Evolutionary conservation across 2,329 filamentous ascomycete genomes (phyloP), one percentile per base, ranked within the genome.

Genomic region (Alternaria atra): DNA sequence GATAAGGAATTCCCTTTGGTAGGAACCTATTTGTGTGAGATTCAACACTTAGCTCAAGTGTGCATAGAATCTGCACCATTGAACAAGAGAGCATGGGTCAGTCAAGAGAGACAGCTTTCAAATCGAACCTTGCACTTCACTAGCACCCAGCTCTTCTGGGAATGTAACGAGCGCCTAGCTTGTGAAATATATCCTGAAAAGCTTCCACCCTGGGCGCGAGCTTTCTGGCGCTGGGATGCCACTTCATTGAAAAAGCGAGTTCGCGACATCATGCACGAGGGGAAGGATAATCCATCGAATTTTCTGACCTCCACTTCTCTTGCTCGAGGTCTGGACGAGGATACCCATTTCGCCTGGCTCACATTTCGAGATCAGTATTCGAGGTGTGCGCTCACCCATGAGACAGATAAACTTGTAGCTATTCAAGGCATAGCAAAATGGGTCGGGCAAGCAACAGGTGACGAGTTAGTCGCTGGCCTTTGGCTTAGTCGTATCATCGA

Each of bases 1-100:
- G 4, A 3, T 3, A 6, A 4, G 3, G 39, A n/a, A n/a, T 42
- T 42, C 12, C 5, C 9, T 9, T n/a, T 42, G 6, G 12, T 3
- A 13, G 17, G 27, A 9, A 2, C 3, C 2, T 43, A 53, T 15
- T 5, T 32, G 1, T 53, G 27, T 17, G 51, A 34, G 4, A 1
- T 10, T n/a, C 1, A 10, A 2, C 2, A 4, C 3, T 3, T 52
- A 4, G 27, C n/a, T n/a, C 1, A 13, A n/a, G 1, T 2, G 4
- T 40, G 25, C 10, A 23, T 52, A n/a, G 50, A 52, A 13, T 6
- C 2, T 6, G 35, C 50, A 3, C 50, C 50, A 6, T n/a, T 52
- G 1, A 30, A 29, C 20, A 20, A 20, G 20, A 20, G 20, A 42
- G 50, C 50, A 20, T 52, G 50, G 50, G 50, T 20, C 20, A 20